Base-by-base conservation (phyloP, 129 eudicot species). In the Mikania micrantha region DNA sequence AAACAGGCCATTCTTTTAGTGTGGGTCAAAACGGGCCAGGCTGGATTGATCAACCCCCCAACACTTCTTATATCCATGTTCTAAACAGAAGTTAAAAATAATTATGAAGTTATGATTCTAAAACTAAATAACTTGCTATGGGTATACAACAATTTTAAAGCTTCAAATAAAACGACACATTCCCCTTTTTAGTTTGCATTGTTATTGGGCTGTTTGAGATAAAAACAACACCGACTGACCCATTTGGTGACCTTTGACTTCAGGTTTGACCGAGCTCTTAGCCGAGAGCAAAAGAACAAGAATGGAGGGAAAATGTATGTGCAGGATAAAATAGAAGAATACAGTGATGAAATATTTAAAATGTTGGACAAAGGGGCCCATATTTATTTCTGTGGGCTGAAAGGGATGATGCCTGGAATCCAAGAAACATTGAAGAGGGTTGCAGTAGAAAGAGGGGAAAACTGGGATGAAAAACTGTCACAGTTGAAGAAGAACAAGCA, bases 391-490 rank as follows among this genome's bases (percentile, higher is more conserved):
- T 94, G 99, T 29, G 99, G 99, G 80, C 93, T 94, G 7, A 94
- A 85, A 61, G 99, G 99, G 31, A 94, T 94, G 99, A 94, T 94
- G 99, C 99, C 99, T 0, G 97, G 99, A n/a, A 94, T 94, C 67
- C 99, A 94, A 67, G 95, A 87, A 5, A 94, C 99, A 1, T 72
- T 94, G 65, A 94, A 85, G 85, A 83, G 83, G 81, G 97, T 94
- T 20, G 99, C 99, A 1, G 88, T 84, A 29, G 80, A 80, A 71
- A 83, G 99, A 56, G 99, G 97, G 36, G 99, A 90, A 74, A 94
- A 77, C 68, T 94, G 99, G 99, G 99, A 94, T 1, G 85, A 73
- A 58, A 94, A 85, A 79, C 90, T 89, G 4, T 84, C 97, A 0
- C 86, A 79, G 52, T 76, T 94, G 60, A 94, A 94, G 70, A 89